Base-by-base conservation (phyloP, 257 asterid species). In the Catharanthus roseus region DNA sequence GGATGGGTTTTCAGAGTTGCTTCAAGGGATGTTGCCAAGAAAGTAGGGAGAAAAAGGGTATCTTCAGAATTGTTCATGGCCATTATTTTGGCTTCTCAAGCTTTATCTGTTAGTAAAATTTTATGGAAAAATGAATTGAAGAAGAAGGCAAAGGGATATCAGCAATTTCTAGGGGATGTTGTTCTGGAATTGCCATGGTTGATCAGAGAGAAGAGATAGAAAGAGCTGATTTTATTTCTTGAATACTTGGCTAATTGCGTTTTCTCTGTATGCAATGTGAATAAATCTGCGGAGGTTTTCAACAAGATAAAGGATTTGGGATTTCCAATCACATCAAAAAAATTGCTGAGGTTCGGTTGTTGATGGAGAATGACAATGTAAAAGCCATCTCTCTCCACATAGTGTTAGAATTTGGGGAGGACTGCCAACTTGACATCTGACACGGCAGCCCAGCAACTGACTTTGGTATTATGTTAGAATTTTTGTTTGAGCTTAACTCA, bases 351-450 rank as follows among this genome's bases (percentile, higher is more conserved):
- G 84, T 92, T 69, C 85, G 90, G 44, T 65, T 79, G 57, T 67
- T 90, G 71, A 90, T 90, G 96, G 92, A 90, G 84, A 82, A 86
- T 55, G 90, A 90, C 73, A 67, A 81, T 24, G 28, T 92, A 56
- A 84, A n/a, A 88, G 58, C 95, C 91, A 42, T 44, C 88, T 21
- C 54, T 16, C 33, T 80, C 85, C 82, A 88, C 98, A 62, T 92
- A 87, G n/a, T n/a, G n/a, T n/a, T 84, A 81, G 68, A 78, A 44
- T 83, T 58, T 92, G 92, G 98, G 88, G 71, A 72, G 84, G 78
- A 55, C 86, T 38, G 61, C 90, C 0, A n/a, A n/a, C n/a, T n/a
- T n/a, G n/a, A n/a, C n/a, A n/a, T n/a, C n/a, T n/a, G n/a, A n/a
- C n/a, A n/a, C n/a, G n/a, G n/a, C n/a, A n/a, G n/a, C n/a, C n/a